Evolutionary conservation across 202 grass and related monocot species (phyloP).

Genomic region (Dendrocalamus latiflorus): DNA sequence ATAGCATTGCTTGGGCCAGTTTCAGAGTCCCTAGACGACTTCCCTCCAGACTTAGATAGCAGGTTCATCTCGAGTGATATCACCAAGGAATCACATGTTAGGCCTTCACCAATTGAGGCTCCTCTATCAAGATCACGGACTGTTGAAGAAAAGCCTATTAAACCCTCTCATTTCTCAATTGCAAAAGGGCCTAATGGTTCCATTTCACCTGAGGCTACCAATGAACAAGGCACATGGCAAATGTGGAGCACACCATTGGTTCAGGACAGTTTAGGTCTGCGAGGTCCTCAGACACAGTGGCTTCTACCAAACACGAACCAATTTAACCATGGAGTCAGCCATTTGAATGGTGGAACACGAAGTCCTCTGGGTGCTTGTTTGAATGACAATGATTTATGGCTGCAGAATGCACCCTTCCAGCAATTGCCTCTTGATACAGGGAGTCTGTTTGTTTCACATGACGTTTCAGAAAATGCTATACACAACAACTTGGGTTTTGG

Average conservation of each 20-base stretch:
- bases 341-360: slow-evolving; percentile 47
- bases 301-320: slow-evolving; percentile 38
- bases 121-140: no score
- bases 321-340: slow-evolving; percentile 35
- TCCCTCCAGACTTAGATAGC: no score
- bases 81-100: no score
- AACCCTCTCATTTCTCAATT: no score
- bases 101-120: no score
- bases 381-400: no score
- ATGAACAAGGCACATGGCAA: no score
- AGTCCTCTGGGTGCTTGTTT: not conserved
- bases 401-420: slow-evolving; percentile 44
- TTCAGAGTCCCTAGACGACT: slow-evolving; percentile 73
- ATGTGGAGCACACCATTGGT: slow-evolving; percentile 83
- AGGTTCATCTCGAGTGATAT: no score
- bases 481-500: no score
- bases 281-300: slow-evolving; percentile 43
- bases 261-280: slow-evolving; percentile 51
- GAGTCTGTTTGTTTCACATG: slow-evolving; percentile 58
- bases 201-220: no score
- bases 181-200: no score
- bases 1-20: slow-evolving; percentile 77
- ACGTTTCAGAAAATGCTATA: slow-evolving; percentile 56
- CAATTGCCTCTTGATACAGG: slow-evolving; percentile 49
- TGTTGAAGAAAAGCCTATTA: no score